A percentile compares a stretch with the other conserved stretches of the same genome.
Conservation (phyloP, 2,329 filamentous ascomycete species). For the Daldinia sp. region DNA sequence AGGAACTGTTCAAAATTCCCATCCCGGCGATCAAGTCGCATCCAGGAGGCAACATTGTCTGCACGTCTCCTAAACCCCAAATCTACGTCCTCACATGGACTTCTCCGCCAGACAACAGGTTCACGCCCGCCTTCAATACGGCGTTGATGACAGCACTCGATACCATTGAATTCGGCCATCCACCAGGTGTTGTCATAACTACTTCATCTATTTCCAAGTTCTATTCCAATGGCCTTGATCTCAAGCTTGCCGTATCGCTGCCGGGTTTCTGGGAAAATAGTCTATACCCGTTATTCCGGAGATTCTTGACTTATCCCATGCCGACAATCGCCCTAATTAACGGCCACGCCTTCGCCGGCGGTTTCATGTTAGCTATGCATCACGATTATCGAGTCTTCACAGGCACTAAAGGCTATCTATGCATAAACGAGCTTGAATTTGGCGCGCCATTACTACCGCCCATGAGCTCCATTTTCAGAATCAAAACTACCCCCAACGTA, state of each 20-base stretch:
- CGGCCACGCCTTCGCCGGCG: conserved; percentile 82
- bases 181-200: conserved; percentile 78
- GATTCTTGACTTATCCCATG: conserved; percentile 79
- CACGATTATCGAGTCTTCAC: conserved; percentile 84
- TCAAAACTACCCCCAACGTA: conserved; percentile 66
- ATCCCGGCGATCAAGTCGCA: conserved; percentile 56
- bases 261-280: conserved; percentile 67
- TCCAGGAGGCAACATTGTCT: conserved; percentile 66
- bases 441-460: conserved; percentile 77
- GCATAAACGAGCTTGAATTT: conserved; percentile 83
- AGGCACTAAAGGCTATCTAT: conserved; percentile 73
- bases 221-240: conserved; percentile 84
- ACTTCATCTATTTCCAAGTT: conserved; percentile 80
- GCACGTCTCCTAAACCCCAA: conserved; percentile 65
- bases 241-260: conserved; percentile 68
- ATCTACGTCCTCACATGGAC: conserved; percentile 78
- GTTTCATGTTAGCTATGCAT: conserved; percentile 82
- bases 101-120: conserved; percentile 78
- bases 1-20: conserved; percentile 66
- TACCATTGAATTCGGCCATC: conserved; percentile 72
- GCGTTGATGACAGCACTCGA: conserved; percentile 76
- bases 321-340: conserved; percentile 82
- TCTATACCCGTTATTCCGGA: conserved; percentile 71
- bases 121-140: conserved; percentile 73
- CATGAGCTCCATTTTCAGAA: conserved; percentile 78